These are phyloP conservation scores for Oenanthe javanica DNA, from an alignment of 140 eudicot genomes.

Conservation along the genomic window DNA sequence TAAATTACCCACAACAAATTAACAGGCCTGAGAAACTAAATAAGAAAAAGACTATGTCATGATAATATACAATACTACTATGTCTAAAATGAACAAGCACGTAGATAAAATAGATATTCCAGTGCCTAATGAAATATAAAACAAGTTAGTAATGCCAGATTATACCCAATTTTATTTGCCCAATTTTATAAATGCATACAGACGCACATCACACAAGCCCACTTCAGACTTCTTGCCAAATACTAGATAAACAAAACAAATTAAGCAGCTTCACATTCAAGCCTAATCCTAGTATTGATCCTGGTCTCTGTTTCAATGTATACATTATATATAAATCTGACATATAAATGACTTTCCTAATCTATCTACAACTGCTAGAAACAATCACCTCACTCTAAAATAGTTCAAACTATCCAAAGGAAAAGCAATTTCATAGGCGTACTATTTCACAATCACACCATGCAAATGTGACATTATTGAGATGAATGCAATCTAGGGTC, in stretches of 20 bases:
- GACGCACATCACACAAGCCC: neutral
- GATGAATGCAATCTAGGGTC: neutral
- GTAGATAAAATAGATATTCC: neutral
- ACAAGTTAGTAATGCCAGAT: neutral
- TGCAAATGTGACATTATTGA: neutral
- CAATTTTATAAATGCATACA: neutral
- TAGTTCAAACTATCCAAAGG: neutral
- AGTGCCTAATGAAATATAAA: neutral
- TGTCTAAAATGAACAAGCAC: neutral
- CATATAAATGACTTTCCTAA: neutral
- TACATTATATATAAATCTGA: neutral
- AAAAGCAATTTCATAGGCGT: neutral
- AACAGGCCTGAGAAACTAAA: neutral
- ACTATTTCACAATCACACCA: neutral
- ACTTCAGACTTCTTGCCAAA: neutral
- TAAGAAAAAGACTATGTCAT: neutral
- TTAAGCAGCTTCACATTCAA: neutral
- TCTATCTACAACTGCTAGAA: neutral
- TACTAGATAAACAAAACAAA: neutral
- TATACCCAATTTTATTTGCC: neutral
- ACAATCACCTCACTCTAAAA: neutral
- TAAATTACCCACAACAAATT: constrained; percentile 3
- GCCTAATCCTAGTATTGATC: neutral
- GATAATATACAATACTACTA: neutral
- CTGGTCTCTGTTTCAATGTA: neutral